A percentile compares a stretch with the other conserved stretches of the same genome.
Evolutionary conservation across 768 basidiomycete genomes (phyloP).

Genomic region (Phaeotremella skinneri): DNA sequence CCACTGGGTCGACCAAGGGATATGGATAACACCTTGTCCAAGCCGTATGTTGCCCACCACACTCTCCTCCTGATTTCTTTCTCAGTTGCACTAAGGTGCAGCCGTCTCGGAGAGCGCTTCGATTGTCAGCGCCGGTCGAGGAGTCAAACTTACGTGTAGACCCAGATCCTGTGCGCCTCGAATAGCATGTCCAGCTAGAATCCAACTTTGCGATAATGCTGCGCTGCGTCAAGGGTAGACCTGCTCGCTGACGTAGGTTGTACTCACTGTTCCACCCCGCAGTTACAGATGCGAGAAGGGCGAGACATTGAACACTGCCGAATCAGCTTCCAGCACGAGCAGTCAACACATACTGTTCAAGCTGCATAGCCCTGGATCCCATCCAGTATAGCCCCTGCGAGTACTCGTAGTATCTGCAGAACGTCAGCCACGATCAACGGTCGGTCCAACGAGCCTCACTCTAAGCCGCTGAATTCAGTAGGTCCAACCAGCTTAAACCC

Average conservation of each 20-base stretch:
- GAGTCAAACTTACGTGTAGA: slow-evolving; percentile 66
- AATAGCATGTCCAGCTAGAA: slow-evolving; percentile 81
- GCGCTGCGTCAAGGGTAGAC: neutral
- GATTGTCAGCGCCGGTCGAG: neutral
- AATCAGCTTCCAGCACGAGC: slow-evolving; percentile 74
- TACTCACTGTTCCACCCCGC: slow-evolving; percentile 74
- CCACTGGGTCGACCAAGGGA: slow-evolving; percentile 82
- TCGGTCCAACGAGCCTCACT: slow-evolving; percentile 5
- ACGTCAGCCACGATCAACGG: slow-evolving; percentile 4
- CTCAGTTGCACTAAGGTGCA: slow-evolving; percentile 66
- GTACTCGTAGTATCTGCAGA: slow-evolving; percentile 8
- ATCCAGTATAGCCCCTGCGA: slow-evolving; percentile 14
- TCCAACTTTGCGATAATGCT: slow-evolving; percentile 79
- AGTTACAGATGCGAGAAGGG: slow-evolving; percentile 76
- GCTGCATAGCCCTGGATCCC: slow-evolving; percentile 65
- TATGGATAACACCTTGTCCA: slow-evolving; percentile 89
- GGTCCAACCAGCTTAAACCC: slow-evolving; percentile 26
- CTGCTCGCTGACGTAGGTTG: neutral
- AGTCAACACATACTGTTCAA: slow-evolving; percentile 76
- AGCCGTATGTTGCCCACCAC: slow-evolving; percentile 86
- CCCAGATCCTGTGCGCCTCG: slow-evolving; percentile 84
- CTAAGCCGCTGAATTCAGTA: slow-evolving; percentile 11
- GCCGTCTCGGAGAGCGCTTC: slow-evolving; percentile 61
- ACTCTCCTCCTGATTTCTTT: slow-evolving; percentile 84
- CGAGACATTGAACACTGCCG: slow-evolving; percentile 80